These are phyloP conservation scores for Neoboletus subvelutipes DNA, from an alignment of 768 basidiomycete genomes.

Conservation along the genomic window DNA sequence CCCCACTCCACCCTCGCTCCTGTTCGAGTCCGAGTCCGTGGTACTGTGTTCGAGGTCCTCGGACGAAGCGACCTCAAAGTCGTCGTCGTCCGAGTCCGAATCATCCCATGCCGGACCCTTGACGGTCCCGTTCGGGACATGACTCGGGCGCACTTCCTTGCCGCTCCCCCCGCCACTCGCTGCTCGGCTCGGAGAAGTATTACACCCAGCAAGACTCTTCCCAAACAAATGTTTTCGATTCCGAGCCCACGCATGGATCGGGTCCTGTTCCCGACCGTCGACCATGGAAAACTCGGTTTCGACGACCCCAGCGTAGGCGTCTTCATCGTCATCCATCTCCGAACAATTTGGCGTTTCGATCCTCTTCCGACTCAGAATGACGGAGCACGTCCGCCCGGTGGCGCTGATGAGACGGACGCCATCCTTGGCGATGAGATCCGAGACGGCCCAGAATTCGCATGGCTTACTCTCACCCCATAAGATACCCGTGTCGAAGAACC, in stretches of 20 bases:
- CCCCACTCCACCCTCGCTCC: constrained; percentile 10
- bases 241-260: constrained; percentile 66
- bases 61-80: constrained; percentile 34
- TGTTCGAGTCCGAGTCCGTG: constrained; percentile 37
- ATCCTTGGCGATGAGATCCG: constrained; percentile 53
- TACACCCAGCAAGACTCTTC: background rate
- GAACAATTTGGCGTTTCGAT: background rate
- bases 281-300: constrained; percentile 74
- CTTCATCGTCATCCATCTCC: constrained; percentile 13
- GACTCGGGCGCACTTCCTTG: constrained; percentile 4
- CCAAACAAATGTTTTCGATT: constrained; percentile 59
- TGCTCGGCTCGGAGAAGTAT: background rate
- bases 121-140: constrained; percentile 12
- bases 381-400: constrained; percentile 65
- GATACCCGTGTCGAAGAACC: constrained; percentile 68
- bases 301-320: constrained; percentile 40
- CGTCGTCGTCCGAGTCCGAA: constrained; percentile 36
- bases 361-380: constrained; percentile 50
- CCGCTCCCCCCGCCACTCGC: background rate
- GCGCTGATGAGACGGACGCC: constrained; percentile 58
- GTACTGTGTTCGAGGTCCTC: constrained; percentile 48
- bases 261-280: constrained; percentile 65
- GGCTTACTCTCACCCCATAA: constrained; percentile 77
- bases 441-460: constrained; percentile 72
- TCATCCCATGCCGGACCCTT: constrained; percentile 34